Base-by-base conservation (phyloP, 2,329 filamentous ascomycete genomes). In the Xylaria sp. region DNA sequence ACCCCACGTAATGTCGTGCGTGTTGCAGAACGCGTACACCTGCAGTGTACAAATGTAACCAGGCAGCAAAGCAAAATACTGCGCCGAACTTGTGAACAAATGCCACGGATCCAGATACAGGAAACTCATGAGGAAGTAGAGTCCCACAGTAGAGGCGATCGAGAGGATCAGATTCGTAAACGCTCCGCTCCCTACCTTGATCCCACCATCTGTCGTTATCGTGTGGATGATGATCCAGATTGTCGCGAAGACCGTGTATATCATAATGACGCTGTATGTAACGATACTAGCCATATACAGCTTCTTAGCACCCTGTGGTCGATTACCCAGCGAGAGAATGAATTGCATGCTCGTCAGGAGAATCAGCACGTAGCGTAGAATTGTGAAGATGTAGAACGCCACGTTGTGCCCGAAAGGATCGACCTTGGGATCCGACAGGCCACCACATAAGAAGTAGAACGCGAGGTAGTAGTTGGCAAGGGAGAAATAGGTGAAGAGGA, bases 21-120 rank as follows among this genome's bases (percentile, higher is more conserved):
- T 97, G 83, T 99, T 99, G 85, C 96, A 98, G 81, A 99, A 99
- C 51, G 96, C 96, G 82, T 99, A 99, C 21, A 98, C 94, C 81
- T 99, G 96, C 2, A 99, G 86, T 0, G 93, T 98, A 84, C 96
- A 98, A 81, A 99, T 97, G 83, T 98, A 99, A 47, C 87, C 91
- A 0, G 96, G 96, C 42, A 99, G 85, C 30, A 99, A 89, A 55
- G 94, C 87, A 79, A 99, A 98, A 84, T 99, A 99, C 79, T 98
- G 94, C 0, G 86, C 88, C 0, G 93, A 90, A 0, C 91, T 95
- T 12, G 96, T 99, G 82, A 99, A 92, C 92, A 99, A 96, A 84
- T 99, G 96, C 96, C 96, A 99, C 0, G 96, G 96, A 75, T 99
- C 97, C 55, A 99, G 88, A 81, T 99, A 99, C 69, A 99, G 82